A percentile compares a stretch with the other conserved stretches of the same genome.
These are phyloP conservation scores for Suillus paluster DNA, from an alignment of 768 basidiomycete genomes.

Conservation along the genomic window DNA sequence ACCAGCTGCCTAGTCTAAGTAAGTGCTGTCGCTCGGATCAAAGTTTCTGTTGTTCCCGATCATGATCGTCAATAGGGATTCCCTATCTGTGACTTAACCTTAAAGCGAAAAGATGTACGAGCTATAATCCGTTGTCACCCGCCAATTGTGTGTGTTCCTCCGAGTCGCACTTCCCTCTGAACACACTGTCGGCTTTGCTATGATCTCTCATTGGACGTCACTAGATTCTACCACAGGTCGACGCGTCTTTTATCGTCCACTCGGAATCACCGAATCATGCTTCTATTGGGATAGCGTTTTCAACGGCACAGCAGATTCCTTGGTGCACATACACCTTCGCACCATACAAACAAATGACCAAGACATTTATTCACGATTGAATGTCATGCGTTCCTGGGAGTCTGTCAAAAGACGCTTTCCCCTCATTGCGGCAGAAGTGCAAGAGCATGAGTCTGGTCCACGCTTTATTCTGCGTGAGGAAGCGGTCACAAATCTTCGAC, in stretches of 20 bases:
- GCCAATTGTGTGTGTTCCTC: not conserved
- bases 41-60: no score
- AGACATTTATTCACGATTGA: constrained; percentile 29
- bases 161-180: not conserved
- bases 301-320: constrained; percentile 47
- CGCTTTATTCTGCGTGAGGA: constrained; percentile 46
- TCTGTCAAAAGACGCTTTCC: constrained; percentile 52
- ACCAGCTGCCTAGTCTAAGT: no score
- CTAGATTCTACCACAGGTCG: constrained; percentile 6
- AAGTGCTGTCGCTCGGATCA: no score
- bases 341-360: constrained; percentile 16
- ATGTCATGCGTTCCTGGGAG: constrained; percentile 48
- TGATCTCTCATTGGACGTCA: constrained; percentile 2
- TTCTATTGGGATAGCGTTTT: constrained; percentile 46
- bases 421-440: constrained; percentile 47
- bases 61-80: no score
- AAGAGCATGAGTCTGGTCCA: constrained; percentile 30
- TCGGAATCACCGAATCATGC: constrained; percentile 45
- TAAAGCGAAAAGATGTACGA: no score
- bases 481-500: constrained; percentile 27
- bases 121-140: no score
- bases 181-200: not conserved
- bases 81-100: no score
- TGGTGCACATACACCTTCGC: constrained; percentile 43
- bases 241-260: constrained; percentile 30